Conservation (phyloP, 2,329 filamentous ascomycete genomes). For the Cytospora schulzeri region DNA sequence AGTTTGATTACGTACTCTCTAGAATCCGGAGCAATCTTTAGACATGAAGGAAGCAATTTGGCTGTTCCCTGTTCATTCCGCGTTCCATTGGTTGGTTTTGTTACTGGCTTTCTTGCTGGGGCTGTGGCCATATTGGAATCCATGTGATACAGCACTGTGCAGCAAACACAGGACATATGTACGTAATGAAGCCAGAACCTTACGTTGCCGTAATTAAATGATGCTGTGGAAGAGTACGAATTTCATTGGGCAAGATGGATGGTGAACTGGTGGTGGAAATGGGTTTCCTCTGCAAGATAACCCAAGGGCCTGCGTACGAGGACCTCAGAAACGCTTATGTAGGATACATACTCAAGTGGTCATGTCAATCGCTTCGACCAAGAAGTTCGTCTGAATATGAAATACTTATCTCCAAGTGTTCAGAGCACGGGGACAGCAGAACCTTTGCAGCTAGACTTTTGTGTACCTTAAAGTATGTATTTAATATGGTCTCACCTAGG, state of each 20-base stretch:
- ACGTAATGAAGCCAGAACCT: background rate
- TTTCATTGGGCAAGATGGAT: background rate
- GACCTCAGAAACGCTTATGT: background rate
- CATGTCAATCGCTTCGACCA: too few relatives aligned
- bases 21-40: constrained; percentile 27
- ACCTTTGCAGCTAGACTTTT: too few relatives aligned
- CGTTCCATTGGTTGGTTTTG: background rate
- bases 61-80: background rate
- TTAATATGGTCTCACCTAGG: too few relatives aligned
- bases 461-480: too few relatives aligned
- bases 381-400: too few relatives aligned
- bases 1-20: constrained; percentile 4
- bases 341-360: background rate
- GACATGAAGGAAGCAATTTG: constrained; percentile 24
- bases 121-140: background rate
- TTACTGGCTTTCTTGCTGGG: background rate
- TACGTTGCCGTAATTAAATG: background rate
- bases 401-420: too few relatives aligned
- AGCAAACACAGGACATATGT: background rate
- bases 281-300: too few relatives aligned
- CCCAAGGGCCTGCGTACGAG: too few relatives aligned
- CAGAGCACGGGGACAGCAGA: too few relatives aligned
- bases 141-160: background rate
- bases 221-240: background rate
- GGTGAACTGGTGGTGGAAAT: too few relatives aligned